Evolutionary conservation across 1,139 yeast species (phyloP).

Genomic region (Geotrichum aggregatum): DNA sequence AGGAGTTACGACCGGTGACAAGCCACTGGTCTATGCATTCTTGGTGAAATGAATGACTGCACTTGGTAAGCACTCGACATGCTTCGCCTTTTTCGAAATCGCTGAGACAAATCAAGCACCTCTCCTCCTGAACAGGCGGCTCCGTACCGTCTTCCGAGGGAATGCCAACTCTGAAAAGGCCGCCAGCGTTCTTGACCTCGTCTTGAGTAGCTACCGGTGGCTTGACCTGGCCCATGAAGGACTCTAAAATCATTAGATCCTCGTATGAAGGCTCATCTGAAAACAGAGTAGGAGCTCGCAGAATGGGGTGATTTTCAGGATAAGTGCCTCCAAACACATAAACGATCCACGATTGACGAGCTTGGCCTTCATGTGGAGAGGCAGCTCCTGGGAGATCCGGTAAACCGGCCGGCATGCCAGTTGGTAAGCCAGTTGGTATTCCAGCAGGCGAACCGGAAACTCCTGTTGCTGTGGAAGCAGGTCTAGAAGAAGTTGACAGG

Average conservation of each 20-base stretch:
- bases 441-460: background rate
- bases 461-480: background rate
- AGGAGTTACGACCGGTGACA: constrained; percentile 51
- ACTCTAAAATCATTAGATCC: constrained; percentile 45
- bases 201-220: constrained; percentile 44
- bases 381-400: background rate
- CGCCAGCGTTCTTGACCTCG: constrained; percentile 43
- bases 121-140: constrained; percentile 27
- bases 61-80: constrained; percentile 43
- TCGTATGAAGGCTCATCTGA: constrained; percentile 50
- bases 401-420: no score
- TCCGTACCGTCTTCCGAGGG: constrained; percentile 23
- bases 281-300: constrained; percentile 46
- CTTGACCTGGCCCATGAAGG: constrained; percentile 45
- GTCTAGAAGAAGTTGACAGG: background rate
- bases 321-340: constrained; percentile 50
- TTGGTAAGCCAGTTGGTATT: no score
- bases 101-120: constrained; percentile 51
- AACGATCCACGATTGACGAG: constrained; percentile 47
- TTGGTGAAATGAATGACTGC: constrained; percentile 50
- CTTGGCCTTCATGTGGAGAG: background rate
- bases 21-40: constrained; percentile 58
- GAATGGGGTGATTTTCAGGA: constrained; percentile 47
- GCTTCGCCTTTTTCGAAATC: constrained; percentile 46
- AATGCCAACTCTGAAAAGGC: constrained; percentile 29